These are phyloP conservation scores for Zea luxurians DNA, from an alignment of 176 grass and related monocot genomes.

Conservation along the genomic window DNA sequence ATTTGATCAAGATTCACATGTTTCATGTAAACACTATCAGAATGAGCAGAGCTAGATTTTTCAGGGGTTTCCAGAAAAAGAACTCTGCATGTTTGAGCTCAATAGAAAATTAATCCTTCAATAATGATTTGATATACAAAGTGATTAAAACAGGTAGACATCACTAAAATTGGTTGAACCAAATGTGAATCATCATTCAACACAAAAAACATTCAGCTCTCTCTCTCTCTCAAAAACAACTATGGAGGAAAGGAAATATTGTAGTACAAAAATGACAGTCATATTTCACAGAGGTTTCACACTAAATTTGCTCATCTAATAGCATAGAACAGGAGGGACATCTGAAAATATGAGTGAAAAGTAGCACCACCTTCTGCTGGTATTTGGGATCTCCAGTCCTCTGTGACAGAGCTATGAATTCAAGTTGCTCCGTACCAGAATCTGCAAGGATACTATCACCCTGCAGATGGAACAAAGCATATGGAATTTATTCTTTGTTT, in stretches of 20 bases:
- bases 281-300: conserved; percentile 9
- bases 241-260: neutral
- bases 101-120: neutral
- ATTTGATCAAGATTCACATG: neutral
- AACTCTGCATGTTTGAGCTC: neutral
- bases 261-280: neutral
- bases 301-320: conserved; percentile 25
- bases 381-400: conserved; percentile 92
- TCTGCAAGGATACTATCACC: conserved; percentile 91
- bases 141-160: neutral
- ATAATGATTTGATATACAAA: neutral
- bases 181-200: neutral
- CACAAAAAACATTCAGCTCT: conserved; percentile 1
- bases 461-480: conserved; percentile 49
- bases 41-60: neutral
- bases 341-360: conserved; percentile 32
- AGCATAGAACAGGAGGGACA: conserved; percentile 24
- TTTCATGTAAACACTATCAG: conserved; percentile 23
- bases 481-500: conserved; percentile 21
- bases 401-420: conserved; percentile 96
- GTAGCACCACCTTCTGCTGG: conserved; percentile 72
- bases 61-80: neutral
- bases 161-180: neutral
- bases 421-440: conserved; percentile 96
- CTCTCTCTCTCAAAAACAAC: neutral